phyloP scores from a whole-genome alignment of 148 eudicot species.

The Cornus kousa region DNA sequence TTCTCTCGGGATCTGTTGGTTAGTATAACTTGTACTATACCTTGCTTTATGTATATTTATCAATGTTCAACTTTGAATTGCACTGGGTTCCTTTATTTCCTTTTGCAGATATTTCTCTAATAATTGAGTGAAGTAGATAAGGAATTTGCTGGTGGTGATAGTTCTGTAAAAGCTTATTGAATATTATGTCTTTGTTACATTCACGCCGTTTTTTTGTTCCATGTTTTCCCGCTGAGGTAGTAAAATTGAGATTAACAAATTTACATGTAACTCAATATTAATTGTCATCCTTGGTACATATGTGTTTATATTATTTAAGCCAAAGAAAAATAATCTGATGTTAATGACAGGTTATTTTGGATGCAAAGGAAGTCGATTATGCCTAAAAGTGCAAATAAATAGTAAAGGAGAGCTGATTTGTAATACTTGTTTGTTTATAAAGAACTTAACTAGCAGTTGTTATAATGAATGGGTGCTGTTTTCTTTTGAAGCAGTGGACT shows the following conservation, averaged over 20 bases:
- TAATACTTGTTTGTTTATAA: slow-evolving; percentile 1
- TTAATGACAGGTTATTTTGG: too few species aligned
- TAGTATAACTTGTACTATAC: slow-evolving; percentile 16
- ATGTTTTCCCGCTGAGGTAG: background rate
- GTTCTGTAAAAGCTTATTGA: background rate
- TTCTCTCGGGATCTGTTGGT: slow-evolving; percentile 85
- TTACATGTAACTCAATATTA: background rate
- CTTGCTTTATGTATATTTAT: background rate
- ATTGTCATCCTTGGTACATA: too few species aligned
- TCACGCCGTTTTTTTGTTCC: slow-evolving; percentile 1
- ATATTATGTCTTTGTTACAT: background rate
- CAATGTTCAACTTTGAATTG: background rate
- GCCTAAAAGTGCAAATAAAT: too few species aligned
- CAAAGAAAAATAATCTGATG: too few species aligned
- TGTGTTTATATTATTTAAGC: too few species aligned
- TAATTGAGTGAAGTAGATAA: background rate
- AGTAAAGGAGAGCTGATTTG: too few species aligned
- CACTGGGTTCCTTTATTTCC: background rate
- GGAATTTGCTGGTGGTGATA: background rate
- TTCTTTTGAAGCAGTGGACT: background rate
- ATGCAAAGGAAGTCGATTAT: too few species aligned
- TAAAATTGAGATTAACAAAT: background rate
- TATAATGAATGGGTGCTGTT: background rate
- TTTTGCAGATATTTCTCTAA: background rate
- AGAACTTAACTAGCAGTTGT: background rate